phyloP scores from a whole-genome alignment of 176 grass and related monocot genomes.

The Eremochloa ophiuroides region DNA sequence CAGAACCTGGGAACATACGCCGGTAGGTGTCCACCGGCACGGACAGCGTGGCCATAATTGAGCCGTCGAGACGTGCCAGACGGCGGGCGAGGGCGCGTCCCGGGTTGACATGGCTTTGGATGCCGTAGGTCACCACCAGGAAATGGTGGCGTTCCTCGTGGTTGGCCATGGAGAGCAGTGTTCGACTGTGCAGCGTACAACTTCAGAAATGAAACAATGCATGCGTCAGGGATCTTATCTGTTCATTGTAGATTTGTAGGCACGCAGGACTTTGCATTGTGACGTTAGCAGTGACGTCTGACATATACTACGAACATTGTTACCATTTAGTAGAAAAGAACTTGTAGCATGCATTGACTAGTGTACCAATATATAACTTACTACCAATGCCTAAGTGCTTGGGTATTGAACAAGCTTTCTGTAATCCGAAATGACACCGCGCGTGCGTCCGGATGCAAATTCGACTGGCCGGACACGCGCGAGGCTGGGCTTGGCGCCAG shows the following conservation, averaged over 20 bases:
- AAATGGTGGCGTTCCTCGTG: not conserved
- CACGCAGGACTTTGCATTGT: not conserved
- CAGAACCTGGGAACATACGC: slow-evolving; percentile 25
- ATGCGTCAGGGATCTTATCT: not conserved
- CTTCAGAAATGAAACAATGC: too few species aligned
- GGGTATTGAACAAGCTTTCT: too few species aligned
- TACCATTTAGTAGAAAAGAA: too few species aligned
- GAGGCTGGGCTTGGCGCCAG: too few species aligned
- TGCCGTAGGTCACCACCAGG: slow-evolving; percentile 25
- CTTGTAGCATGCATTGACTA: too few species aligned
- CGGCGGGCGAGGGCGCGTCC: slow-evolving; percentile 16
- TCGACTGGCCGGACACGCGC: too few species aligned
- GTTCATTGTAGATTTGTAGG: not conserved
- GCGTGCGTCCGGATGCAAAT: too few species aligned
- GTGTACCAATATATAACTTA: too few species aligned
- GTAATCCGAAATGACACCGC: too few species aligned
- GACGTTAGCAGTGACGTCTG: not conserved
- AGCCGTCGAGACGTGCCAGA: not conserved
- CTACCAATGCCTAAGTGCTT: too few species aligned
- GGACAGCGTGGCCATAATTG: slow-evolving; percentile 22
- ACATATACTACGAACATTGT: not conserved
- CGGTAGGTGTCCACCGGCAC: not conserved
- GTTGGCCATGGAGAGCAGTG: slow-evolving; percentile 13
- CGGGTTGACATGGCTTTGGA: slow-evolving; percentile 46
- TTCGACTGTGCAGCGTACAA: not conserved